Evolutionary conservation across 345 rosid species (phyloP).

Genomic region (Microcos paniculata): DNA sequence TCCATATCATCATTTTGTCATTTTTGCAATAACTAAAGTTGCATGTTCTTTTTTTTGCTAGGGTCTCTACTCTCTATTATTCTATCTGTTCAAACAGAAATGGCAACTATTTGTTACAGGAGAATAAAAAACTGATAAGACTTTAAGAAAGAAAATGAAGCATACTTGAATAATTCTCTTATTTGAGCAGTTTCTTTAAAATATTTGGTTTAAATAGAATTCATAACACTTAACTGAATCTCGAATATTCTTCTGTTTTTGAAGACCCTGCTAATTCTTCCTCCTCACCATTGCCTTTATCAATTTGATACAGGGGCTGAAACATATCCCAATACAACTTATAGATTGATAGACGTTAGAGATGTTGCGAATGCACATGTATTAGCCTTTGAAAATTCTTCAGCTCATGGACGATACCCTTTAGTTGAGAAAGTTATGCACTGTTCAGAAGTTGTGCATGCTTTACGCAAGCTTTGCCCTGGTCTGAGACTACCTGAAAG

Average conservation of each 20-base stretch:
- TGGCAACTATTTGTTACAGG: not conserved
- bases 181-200: not conserved
- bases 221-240: not conserved
- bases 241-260: not conserved
- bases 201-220: not conserved
- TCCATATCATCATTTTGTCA: not conserved
- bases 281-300: not conserved
- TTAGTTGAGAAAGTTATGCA: conserved; percentile 28
- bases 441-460: conserved; percentile 9
- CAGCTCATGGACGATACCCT: conserved; percentile 45
- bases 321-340: conserved; percentile 9
- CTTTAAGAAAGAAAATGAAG: not conserved
- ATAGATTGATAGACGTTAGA: conserved; percentile 47
- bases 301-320: conserved; percentile 10
- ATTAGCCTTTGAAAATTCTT: conserved; percentile 43
- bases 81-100: not conserved
- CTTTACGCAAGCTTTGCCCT: conserved; percentile 29
- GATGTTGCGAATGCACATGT: conserved; percentile 53
- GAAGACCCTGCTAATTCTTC: not conserved
- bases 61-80: not conserved
- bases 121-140: not conserved
- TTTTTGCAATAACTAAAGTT: not conserved
- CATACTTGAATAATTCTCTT: not conserved
- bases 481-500: conserved; percentile 18
- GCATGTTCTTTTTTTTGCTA: not conserved